Base-by-base conservation (phyloP, 352 stramenopile species). In the Phytophthora agathidicida region DNA sequence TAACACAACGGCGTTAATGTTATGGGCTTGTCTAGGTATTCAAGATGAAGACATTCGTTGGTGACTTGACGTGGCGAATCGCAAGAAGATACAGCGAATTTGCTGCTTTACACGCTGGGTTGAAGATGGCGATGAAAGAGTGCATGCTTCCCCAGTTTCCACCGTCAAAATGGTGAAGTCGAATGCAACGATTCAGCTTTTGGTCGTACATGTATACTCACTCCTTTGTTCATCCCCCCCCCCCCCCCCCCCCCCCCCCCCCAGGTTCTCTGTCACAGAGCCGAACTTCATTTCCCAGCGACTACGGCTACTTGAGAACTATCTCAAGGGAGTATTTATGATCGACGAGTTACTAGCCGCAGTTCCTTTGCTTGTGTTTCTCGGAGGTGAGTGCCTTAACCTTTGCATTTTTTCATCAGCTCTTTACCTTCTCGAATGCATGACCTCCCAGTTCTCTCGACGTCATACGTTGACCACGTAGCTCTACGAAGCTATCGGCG, bases 331-430 rank as follows among this genome's bases (percentile, higher is more conserved):
- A 3, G 19, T 88, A 7, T 55, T 84, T 27, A 60, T 83, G 50
- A 65, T 90, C 26, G 68, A 84, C 8, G 13, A 44, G 13, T 31
- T 75, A 2, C 53, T 73, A 7, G 45, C 65, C n/a, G 80, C 77
- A 5, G 71, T 79, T 7, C 48, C 64, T 17, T 20, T 88, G 32
- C 65, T 90, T 3, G 70, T 73, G 9, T 90, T 90, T 42, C 69
- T 90, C 0, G 80, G 80, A 46, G 80, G 80, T 88, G 33, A 22
- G 32, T 39, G 5, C 17, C 22, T 43, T 31, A 39, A 22, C 2
- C 8, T 7, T 11, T 41, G 17, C 37, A 28, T 22, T 36, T 20
- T 19, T 42, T 1, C n/a, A n/a, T n/a, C n/a, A n/a, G n/a, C n/a
- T n/a, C n/a, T n/a, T n/a, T n/a, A n/a, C n/a, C n/a, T n/a, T n/a